Evolutionary conservation across 2,329 filamentous ascomycete species (phyloP).

Genomic region (Neophaeococcomyces mojaviensis): DNA sequence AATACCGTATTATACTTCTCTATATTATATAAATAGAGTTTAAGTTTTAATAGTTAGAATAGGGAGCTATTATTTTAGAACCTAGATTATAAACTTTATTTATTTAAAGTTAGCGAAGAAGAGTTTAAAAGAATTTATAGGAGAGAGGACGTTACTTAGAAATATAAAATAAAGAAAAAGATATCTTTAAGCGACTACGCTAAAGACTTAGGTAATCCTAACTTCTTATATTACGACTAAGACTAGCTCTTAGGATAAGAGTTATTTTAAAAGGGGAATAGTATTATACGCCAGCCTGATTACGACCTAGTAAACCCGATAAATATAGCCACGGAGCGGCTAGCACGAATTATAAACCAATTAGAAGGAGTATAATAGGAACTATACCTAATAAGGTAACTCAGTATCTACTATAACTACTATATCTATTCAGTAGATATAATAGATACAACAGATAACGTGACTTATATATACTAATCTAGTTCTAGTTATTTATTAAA

Average conservation of each 20-base stretch:
- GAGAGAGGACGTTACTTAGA: not conserved
- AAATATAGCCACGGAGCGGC: too few relatives aligned
- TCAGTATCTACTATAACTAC: too few relatives aligned
- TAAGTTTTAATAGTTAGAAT: not conserved
- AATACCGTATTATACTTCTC: not conserved
- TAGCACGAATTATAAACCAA: too few relatives aligned
- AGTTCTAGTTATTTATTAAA: too few relatives aligned
- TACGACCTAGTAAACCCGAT: too few relatives aligned
- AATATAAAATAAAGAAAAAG: not conserved
- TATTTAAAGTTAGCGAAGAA: not conserved
- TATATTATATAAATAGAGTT: not conserved
- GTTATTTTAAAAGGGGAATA: constrained; percentile 1
- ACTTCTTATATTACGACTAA: constrained; percentile 2
- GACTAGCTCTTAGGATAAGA: not conserved
- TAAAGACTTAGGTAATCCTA: not conserved
- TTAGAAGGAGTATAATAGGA: too few relatives aligned
- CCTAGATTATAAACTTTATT: not conserved
- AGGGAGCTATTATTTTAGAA: not conserved
- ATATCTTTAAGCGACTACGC: not conserved
- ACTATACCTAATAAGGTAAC: too few relatives aligned
- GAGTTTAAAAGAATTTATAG: not conserved
- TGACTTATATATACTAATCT: too few relatives aligned
- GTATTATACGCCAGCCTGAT: too few relatives aligned
- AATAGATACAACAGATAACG: too few relatives aligned
- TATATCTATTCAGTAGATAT: too few relatives aligned